phyloP scores from a whole-genome alignment of 2,329 filamentous ascomycete species.

The Alternaria ethzedia region DNA sequence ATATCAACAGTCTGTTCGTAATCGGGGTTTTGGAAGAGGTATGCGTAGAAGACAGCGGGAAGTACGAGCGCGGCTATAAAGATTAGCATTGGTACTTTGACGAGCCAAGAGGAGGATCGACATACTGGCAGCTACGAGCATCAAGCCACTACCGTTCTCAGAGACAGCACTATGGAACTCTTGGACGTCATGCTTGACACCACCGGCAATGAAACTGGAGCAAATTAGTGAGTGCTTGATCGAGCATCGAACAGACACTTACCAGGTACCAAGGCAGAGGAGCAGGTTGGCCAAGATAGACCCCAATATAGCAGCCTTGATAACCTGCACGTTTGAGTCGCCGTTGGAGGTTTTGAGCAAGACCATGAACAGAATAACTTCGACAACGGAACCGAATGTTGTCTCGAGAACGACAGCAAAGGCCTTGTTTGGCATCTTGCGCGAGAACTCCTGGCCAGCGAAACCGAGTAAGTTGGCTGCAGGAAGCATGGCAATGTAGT shows the following conservation, averaged over 20 bases:
- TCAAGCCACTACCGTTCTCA: constrained; percentile 77
- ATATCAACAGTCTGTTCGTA: constrained; percentile 57
- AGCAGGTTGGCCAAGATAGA: constrained; percentile 84
- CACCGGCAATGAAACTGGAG: constrained; percentile 71
- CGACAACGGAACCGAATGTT: constrained; percentile 74
- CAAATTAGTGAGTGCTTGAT: neutral
- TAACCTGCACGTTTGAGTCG: constrained; percentile 65
- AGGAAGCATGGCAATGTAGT: constrained; percentile 79
- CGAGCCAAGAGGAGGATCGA: neutral
- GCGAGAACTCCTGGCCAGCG: constrained; percentile 72
- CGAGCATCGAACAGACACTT: neutral
- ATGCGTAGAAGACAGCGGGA: constrained; percentile 61
- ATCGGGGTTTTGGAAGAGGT: constrained; percentile 37
- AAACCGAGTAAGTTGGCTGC: constrained; percentile 79
- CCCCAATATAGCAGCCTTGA: constrained; percentile 82
- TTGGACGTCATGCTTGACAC: constrained; percentile 70
- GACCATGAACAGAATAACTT: constrained; percentile 83
- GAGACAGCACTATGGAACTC: constrained; percentile 76
- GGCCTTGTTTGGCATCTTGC: constrained; percentile 75
- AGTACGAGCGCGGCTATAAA: constrained; percentile 56
- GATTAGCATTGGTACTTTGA: constrained; percentile 18
- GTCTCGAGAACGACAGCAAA: constrained; percentile 67
- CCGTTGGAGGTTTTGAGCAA: constrained; percentile 62
- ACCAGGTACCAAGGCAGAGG: constrained; percentile 76
- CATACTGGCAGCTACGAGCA: constrained; percentile 75